These are phyloP conservation scores for Zelopaecilomyces penicillatus DNA, from an alignment of 2,329 filamentous ascomycete species.

Conservation along the genomic window DNA sequence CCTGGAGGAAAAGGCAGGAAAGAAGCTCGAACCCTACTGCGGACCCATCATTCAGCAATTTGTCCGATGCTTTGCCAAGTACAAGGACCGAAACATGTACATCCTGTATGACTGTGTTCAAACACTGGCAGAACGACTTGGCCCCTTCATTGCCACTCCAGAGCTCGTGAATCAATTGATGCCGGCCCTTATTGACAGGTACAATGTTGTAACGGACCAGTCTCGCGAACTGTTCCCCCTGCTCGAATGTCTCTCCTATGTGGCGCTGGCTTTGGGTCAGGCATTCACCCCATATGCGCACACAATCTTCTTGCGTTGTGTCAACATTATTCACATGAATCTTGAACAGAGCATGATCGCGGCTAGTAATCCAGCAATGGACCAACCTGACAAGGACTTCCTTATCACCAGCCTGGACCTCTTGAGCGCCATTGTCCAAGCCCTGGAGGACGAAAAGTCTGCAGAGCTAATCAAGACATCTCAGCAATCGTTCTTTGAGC, in stretches of 20 bases:
- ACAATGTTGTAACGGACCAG: constrained; percentile 78
- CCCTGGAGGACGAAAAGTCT: constrained; percentile 65
- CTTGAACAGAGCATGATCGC: constrained; percentile 71
- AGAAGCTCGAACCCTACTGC: constrained; percentile 74
- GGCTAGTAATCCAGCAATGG: constrained; percentile 57
- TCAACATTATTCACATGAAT: constrained; percentile 85
- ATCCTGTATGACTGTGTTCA: constrained; percentile 98
- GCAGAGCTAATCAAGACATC: constrained; percentile 67
- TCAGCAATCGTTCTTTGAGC: constrained; percentile 79
- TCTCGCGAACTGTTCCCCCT: constrained; percentile 90
- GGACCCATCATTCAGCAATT: constrained; percentile 87
- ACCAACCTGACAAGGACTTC: constrained; percentile 92
- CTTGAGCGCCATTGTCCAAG: constrained; percentile 86
- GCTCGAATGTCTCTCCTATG: constrained; percentile 92
- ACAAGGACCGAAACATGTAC: constrained; percentile 99
- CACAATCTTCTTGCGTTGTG: constrained; percentile 80
- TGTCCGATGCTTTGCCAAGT: constrained; percentile 82
- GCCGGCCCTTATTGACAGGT: constrained; percentile 83
- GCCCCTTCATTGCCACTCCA: constrained; percentile 68
- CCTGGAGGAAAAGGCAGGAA: constrained; percentile 85
- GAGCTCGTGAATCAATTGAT: constrained; percentile 80
- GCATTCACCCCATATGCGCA: constrained; percentile 77
- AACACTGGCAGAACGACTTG: constrained; percentile 87
- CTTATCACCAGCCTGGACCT: constrained; percentile 91
- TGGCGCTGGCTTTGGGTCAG: constrained; percentile 75